phyloP scores from a whole-genome alignment of 768 basidiomycete species.

The Podaxis rugospora region DNA sequence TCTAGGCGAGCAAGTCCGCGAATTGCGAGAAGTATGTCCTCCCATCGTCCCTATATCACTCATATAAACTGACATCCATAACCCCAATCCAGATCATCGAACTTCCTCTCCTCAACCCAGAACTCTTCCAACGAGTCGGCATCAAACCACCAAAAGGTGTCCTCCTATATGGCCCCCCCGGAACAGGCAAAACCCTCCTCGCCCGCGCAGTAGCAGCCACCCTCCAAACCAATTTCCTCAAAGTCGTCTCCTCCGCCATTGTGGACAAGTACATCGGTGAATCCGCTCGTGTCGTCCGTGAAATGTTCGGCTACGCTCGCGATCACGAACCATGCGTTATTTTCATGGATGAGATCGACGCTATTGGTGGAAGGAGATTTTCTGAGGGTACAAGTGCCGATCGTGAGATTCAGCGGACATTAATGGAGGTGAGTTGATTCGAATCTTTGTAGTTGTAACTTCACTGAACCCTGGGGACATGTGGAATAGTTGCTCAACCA shows the following conservation, averaged over 20 bases:
- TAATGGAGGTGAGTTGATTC: slow-evolving; percentile 72
- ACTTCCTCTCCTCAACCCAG: slow-evolving; percentile 89
- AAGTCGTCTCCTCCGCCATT: slow-evolving; percentile 97
- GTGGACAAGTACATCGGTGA: slow-evolving; percentile 99
- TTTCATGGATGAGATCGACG: slow-evolving; percentile 98
- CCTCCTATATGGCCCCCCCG: slow-evolving; percentile 92
- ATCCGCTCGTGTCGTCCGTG: slow-evolving; percentile 90
- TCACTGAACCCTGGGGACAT: background rate
- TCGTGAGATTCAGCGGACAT: slow-evolving; percentile 95
- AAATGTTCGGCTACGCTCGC: slow-evolving; percentile 98
- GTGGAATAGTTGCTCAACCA: slow-evolving; percentile 83
- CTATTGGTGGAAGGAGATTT: slow-evolving; percentile 85
- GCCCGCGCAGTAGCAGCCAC: slow-evolving; percentile 96
- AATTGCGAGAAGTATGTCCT: slow-evolving; percentile 79
- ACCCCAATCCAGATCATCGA: slow-evolving; percentile 74
- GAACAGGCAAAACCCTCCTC: slow-evolving; percentile 93
- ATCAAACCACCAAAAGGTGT: slow-evolving; percentile 97
- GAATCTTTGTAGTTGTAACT: background rate
- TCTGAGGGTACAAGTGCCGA: slow-evolving; percentile 97
- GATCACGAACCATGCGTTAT: slow-evolving; percentile 99
- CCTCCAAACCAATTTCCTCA: slow-evolving; percentile 93
- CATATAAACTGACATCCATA: background rate
- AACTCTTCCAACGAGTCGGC: slow-evolving; percentile 91
- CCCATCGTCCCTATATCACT: background rate
- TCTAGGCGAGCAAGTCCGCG: slow-evolving; percentile 91